Conservation (phyloP, 2,329 filamentous ascomycete genomes). For the Aotearoamyces nothofagi region DNA sequence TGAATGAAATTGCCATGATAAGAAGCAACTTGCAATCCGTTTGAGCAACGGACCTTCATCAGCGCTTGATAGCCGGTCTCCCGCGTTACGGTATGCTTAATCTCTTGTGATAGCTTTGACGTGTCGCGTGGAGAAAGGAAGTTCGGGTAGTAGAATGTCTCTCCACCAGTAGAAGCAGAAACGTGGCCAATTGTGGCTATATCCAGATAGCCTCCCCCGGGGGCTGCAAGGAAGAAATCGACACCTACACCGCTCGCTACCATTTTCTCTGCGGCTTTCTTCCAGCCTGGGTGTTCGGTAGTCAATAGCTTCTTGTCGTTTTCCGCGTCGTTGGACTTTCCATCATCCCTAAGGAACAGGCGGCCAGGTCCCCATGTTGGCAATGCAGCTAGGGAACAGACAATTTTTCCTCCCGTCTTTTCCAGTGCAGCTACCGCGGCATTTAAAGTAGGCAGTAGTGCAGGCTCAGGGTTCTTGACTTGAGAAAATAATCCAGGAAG, state of each 20-base stretch:
- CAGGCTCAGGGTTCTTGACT: conserved; percentile 82
- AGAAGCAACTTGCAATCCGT: conserved; percentile 80
- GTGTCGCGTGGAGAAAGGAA: conserved; percentile 80
- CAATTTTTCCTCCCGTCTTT: conserved; percentile 78
- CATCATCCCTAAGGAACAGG: conserved; percentile 74
- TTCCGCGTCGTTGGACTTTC: conserved; percentile 73
- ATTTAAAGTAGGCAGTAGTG: conserved; percentile 70
- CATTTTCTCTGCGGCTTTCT: conserved; percentile 76
- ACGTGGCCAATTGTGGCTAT: conserved; percentile 86
- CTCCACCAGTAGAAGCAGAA: conserved; percentile 78
- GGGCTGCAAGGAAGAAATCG: conserved; percentile 89
- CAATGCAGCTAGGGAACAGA: conserved; percentile 75
- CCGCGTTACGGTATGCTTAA: conserved; percentile 71
- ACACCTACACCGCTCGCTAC: conserved; percentile 73
- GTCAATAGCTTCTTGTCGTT: conserved; percentile 83
- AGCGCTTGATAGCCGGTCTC: conserved; percentile 92
- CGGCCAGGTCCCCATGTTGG: conserved; percentile 85
- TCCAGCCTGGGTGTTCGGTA: conserved; percentile 80
- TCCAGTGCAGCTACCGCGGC: conserved; percentile 73
- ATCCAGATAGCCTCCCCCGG: conserved; percentile 81
- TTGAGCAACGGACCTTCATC: conserved; percentile 97
- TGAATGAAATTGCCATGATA: conserved; percentile 97
- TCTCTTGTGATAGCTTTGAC: conserved; percentile 69
- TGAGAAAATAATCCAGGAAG: conserved; percentile 77
- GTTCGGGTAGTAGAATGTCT: conserved; percentile 94